phyloP scores from a whole-genome alignment of 78 protist species.

The Dictyostelium brefeldianum region DNA sequence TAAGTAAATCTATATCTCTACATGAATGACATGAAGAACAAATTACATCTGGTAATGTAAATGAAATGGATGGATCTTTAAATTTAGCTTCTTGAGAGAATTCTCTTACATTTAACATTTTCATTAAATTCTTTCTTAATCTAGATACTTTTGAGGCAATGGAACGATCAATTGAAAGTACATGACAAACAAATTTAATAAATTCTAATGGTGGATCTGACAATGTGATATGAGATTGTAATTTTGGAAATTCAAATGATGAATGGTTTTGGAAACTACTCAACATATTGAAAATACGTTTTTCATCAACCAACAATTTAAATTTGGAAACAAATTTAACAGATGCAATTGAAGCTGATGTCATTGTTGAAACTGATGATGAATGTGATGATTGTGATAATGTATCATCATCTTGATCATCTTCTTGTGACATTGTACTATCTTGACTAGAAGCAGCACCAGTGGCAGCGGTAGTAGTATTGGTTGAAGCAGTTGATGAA shows the following conservation, averaged over 20 bases:
- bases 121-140: constrained; percentile 70
- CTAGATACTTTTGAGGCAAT: constrained; percentile 20
- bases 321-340: not conserved
- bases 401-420: constrained; percentile 16
- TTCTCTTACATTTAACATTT: constrained; percentile 74
- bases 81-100: constrained; percentile 84
- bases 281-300: constrained; percentile 29
- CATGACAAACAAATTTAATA: constrained; percentile 80
- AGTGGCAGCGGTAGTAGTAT: not conserved
- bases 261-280: not conserved
- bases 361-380: not conserved
- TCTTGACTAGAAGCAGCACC: not conserved
- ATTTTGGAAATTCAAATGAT: constrained; percentile 29
- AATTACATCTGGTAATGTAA: constrained; percentile 79
- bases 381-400: not conserved
- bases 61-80: constrained; percentile 80
- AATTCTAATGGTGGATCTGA: constrained; percentile 57
- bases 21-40: constrained; percentile 86
- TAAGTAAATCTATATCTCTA: constrained; percentile 84
- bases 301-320: constrained; percentile 1
- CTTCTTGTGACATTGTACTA: constrained; percentile 13
- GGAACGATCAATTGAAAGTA: constrained; percentile 58
- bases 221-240: constrained; percentile 30
- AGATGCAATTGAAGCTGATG: not conserved
- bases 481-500: not conserved